Base-by-base conservation (phyloP, 768 basidiomycete species). In the Aureoboletus auriporus region DNA sequence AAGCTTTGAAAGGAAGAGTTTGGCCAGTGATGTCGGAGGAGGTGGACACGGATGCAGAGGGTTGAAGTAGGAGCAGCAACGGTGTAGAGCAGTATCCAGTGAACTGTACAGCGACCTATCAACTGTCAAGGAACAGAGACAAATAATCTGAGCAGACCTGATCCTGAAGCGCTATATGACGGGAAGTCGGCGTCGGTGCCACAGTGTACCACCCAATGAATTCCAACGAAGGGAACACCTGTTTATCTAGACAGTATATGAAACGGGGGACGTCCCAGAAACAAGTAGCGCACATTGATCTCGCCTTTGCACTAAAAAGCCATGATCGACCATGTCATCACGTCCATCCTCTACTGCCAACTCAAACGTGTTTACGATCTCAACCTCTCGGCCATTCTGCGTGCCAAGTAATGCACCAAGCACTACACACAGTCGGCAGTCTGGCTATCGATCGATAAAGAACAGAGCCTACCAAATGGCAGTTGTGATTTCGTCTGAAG, bases 141-240 rank as follows among this genome's bases (percentile, higher is more conserved):
- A 8, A 17, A 39, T 2, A 38, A 10, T 16, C 8, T 34, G 34
- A 37, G 37, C 69, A 13, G 50, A 84, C 93, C 74, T 96, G 92
- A 64, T 89, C 84, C 63, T 97, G 92, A 14, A 98, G 75, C 2
- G 79, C 74, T 39, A 92, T 83, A 60, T 98, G 93, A 16, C 72
- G 73, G n/a, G 77, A 60, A 1, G 84, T 84, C 0, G 92, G 92
- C 10, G 74, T 71, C n/a, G 77, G 65, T 13, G 91, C 85, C 38
- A 94, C 84, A 0, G 89, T 89, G 69, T 99, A 99, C 96, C 96
- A 99, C 8, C 96, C 96, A 43, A 99, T 89, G 62, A 99, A 86
- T 63, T 98, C 96, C 30, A 98, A 77, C 1, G 93, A 93, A 10
- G 96, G 96, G 67, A 99, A 98, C 17, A 98, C 95, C 70, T 96